These are phyloP conservation scores for Fusarium musae DNA, from an alignment of 2,329 filamentous ascomycete genomes.

Conservation along the genomic window DNA sequence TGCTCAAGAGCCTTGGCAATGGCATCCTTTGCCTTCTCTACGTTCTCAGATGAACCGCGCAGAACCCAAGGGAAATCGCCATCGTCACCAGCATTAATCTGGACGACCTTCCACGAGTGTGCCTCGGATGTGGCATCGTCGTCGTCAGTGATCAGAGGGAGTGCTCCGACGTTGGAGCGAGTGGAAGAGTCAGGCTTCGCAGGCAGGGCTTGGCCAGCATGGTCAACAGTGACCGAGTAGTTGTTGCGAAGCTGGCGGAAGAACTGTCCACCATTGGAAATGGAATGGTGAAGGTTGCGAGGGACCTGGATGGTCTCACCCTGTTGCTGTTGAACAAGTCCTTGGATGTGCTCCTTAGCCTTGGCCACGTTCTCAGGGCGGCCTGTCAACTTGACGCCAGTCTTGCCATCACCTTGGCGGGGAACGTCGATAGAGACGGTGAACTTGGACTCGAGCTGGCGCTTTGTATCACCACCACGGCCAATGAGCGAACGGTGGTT, in stretches of 20 bases:
- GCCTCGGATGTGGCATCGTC: constrained; percentile 70
- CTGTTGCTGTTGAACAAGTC: constrained; percentile 84
- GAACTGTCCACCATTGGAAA: constrained; percentile 90
- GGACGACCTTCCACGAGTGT: constrained; percentile 87
- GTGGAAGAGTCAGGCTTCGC: constrained; percentile 69
- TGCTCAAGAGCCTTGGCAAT: constrained; percentile 79
- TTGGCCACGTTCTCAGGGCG: constrained; percentile 81
- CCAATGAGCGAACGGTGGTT: constrained; percentile 94
- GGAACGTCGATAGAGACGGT: constrained; percentile 90
- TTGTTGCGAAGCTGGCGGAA: constrained; percentile 92
- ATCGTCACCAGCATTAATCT: constrained; percentile 68
- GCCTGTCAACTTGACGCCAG: constrained; percentile 87
- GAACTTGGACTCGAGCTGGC: constrained; percentile 86
- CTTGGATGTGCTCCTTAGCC: constrained; percentile 85
- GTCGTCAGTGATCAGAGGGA: constrained; percentile 96
- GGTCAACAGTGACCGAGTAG: constrained; percentile 89
- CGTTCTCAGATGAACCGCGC: constrained; percentile 78
- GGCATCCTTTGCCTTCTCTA: constrained; percentile 82
- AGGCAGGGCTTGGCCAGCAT: constrained; percentile 82
- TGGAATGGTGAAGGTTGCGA: constrained; percentile 80
- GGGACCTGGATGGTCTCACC: constrained; percentile 90
- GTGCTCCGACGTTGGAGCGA: constrained; percentile 68
- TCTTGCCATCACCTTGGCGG: constrained; percentile 84
- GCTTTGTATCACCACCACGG: constrained; percentile 87
- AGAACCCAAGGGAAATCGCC: constrained; percentile 91